Evolutionary conservation across 192 early-diverging fungal species (phyloP), one percentile per base, ranked within the genome.

Genomic region (Phycomyces blakesleeanus): DNA sequence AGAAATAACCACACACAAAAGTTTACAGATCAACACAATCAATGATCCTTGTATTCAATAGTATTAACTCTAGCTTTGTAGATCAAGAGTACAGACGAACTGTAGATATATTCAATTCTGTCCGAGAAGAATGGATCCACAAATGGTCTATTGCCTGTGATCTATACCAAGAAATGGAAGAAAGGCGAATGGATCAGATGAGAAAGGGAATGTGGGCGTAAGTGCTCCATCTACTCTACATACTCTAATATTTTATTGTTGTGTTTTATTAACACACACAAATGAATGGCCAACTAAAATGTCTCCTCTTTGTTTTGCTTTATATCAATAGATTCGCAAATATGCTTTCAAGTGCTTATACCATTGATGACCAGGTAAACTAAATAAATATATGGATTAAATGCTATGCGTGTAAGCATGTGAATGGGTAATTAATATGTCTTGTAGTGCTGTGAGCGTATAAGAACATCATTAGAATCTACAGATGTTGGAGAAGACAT

Each of bases 191-290:
- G 5, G 79, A 85, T 57, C 87, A 83, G 29, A 67, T 90, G 21
- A 80, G 85, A 40, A 87, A 72, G 8, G 64, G 64, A n/a, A 75
- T 92, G 53, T 92, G 90, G 89, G 77, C 79, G 24, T 89, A 86
- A 72, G 64, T 63, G n/a, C n/a, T n/a, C n/a, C n/a, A n/a, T n/a
- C n/a, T n/a, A n/a, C n/a, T n/a, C n/a, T n/a, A n/a, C n/a, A n/a
- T n/a, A n/a, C n/a, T n/a, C n/a, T n/a, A n/a, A n/a, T n/a, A n/a
- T n/a, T n/a, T n/a, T n/a, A n/a, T n/a, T n/a, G n/a, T n/a, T n/a
- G n/a, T n/a, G n/a, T n/a, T n/a, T n/a, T n/a, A n/a, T n/a, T n/a
- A n/a, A n/a, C n/a, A n/a, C n/a, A n/a, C n/a, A n/a, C n/a, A n/a
- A n/a, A n/a, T n/a, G n/a, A n/a, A n/a, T n/a, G n/a, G n/a, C n/a